These are phyloP conservation scores for Lumnitzera littorea DNA, from an alignment of 345 rosid species.

Conservation along the genomic window DNA sequence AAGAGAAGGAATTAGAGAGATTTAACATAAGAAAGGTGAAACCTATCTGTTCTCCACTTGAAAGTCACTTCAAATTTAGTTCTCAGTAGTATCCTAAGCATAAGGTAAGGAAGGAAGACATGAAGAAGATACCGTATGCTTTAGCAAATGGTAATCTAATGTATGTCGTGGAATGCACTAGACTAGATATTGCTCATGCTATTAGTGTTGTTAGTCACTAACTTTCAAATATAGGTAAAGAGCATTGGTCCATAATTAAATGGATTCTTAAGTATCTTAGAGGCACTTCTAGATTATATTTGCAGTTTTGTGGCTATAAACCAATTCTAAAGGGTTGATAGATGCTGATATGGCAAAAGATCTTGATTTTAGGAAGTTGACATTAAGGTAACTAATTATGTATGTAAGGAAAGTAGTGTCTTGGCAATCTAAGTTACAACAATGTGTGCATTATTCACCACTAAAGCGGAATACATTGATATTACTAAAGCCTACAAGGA, in stretches of 20 bases:
- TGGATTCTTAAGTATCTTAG: constrained; percentile 5
- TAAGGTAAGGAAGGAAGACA: background rate
- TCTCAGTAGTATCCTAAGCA: background rate
- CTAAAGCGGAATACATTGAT: no score
- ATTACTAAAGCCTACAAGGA: background rate
- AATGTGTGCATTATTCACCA: background rate
- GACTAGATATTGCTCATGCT: constrained; percentile 1
- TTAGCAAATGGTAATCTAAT: background rate
- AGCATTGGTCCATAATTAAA: background rate
- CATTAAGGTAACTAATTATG: background rate
- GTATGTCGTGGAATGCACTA: background rate
- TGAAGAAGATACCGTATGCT: constrained; percentile 1
- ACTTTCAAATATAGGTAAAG: background rate
- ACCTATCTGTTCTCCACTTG: constrained; percentile 1
- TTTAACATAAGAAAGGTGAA: background rate
- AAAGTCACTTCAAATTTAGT: background rate
- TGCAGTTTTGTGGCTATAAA: background rate
- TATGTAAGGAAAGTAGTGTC: background rate
- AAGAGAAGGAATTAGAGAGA: background rate
- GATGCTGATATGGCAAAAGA: background rate
- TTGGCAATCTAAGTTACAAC: no score
- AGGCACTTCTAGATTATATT: background rate
- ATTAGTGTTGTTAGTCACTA: constrained; percentile 1
- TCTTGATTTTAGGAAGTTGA: background rate
- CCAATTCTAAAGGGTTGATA: background rate